Percentiles rank a stretch among this genome's conserved stretches.
Evolutionary conservation across 352 stramenopile species (phyloP).

Genomic region (Phytophthora tubulina): DNA sequence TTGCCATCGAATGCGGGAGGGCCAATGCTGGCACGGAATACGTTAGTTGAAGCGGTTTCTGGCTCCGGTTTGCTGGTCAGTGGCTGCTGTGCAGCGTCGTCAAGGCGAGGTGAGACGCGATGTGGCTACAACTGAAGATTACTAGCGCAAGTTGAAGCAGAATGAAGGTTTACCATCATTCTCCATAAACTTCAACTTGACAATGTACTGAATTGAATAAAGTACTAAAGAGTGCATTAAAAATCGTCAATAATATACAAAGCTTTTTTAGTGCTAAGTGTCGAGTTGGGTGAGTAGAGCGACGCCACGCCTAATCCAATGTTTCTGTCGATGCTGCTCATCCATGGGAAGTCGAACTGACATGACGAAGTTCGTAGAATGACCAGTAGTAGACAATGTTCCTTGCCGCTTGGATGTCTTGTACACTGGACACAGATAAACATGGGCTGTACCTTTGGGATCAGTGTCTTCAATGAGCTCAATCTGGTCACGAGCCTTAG

Average conservation of each 20-base stretch:
- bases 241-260: too few relatives aligned
- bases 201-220: too few relatives aligned
- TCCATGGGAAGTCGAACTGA: constrained; percentile 93
- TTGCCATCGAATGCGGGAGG: neutral
- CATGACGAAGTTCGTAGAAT: constrained; percentile 98
- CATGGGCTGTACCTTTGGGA: constrained; percentile 88
- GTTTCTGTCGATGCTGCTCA: constrained; percentile 88
- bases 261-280: constrained; percentile 44
- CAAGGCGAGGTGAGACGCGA: constrained; percentile 11
- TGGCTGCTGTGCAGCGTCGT: constrained; percentile 9
- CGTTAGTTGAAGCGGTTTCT: constrained; percentile 27
- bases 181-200: neutral
- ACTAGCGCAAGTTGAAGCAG: neutral
- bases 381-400: constrained; percentile 93
- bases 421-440: constrained; percentile 94
- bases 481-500: constrained; percentile 84
- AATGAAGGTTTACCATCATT: neutral
- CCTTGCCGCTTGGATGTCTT: constrained; percentile 93
- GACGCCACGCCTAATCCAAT: constrained; percentile 95
- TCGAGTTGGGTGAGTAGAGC: constrained; percentile 95
- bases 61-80: constrained; percentile 12
- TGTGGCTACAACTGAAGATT: constrained; percentile 39
- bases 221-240: too few relatives aligned
- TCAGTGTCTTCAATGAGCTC: constrained; percentile 91
- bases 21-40: neutral